Conservation (phyloP, 2,329 filamentous ascomycete species). For the Coniochaeta pulveracea region DNA sequence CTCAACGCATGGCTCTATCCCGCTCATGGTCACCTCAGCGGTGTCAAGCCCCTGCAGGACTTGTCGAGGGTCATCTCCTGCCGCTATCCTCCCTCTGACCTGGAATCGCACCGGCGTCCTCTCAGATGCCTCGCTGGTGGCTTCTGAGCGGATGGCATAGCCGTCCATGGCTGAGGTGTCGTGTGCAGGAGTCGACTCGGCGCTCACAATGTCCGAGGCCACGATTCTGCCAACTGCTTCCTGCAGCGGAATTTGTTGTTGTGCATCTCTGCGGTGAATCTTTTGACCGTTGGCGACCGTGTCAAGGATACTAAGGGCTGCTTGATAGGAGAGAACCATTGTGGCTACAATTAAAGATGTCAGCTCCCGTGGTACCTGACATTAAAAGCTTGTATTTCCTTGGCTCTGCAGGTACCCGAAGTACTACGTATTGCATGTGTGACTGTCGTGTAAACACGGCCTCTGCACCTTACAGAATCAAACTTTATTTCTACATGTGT, state of each 20-base stretch:
- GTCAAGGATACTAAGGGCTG: not conserved
- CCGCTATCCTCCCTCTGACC: constrained; percentile 4
- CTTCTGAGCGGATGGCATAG: constrained; percentile 14
- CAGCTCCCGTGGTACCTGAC: too few relatives aligned
- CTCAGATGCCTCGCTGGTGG: constrained; percentile 10
- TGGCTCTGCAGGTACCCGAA: too few relatives aligned
- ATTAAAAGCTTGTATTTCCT: too few relatives aligned
- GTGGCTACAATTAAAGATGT: too few relatives aligned
- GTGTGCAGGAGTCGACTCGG: constrained; percentile 11
- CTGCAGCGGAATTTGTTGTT: not conserved
- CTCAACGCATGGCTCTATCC: constrained; percentile 13
- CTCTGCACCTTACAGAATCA: too few relatives aligned
- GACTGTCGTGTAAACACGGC: too few relatives aligned
- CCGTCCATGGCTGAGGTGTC: constrained; percentile 20
- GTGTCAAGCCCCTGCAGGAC: not conserved
- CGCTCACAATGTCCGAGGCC: constrained; percentile 3
- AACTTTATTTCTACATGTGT: too few relatives aligned
- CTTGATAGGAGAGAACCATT: not conserved
- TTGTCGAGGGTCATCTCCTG: constrained; percentile 4
- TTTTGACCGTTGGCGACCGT: not conserved
- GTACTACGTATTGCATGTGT: too few relatives aligned
- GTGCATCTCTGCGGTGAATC: too few relatives aligned
- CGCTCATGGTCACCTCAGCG: not conserved
- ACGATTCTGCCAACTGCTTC: not conserved
- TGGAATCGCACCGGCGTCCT: constrained; percentile 7